Evolutionary conservation across 106 monocot species (phyloP), one percentile per base, ranked within the genome.

Genomic region (Gastrodia elata): DNA sequence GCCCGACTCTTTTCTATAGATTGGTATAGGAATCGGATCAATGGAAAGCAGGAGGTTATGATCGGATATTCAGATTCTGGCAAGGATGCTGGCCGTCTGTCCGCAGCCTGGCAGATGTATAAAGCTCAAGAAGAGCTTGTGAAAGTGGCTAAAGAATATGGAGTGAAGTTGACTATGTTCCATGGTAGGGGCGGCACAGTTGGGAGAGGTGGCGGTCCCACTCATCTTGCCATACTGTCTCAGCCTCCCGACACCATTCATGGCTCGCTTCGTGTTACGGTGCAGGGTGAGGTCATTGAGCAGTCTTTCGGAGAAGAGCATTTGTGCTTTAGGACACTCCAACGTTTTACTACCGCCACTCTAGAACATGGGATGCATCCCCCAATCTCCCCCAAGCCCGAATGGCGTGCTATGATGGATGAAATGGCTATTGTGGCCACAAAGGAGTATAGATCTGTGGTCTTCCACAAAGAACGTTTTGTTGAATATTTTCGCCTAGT

Each of bases 311-410:
- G 96, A 15, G 96, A 96, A 77, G 96, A 96, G 77, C 92, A 90
- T 71, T 73, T 96, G 68, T 96, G 96, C 82, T 96, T 92, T 64
- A 80, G 92, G 64, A 97, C 96, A 27, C 90, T 97, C 10, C 92
- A 97, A 77, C 89, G 96, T 43, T 97, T 82, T 74, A 92, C 88
- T 33, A 89, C 92, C 76, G 92, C 96, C 58, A 96, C 96, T 34
- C 82, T 96, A 59, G 96, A 96, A 75, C 96, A 96, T 78, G 96
- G 96, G 2, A 96, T 96, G 96, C 85, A 81, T 42, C 92, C 92
- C 2, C 96, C 92, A 20, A 79, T 90, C 70, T 84, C 96, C 36
- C 92, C 96, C 33, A 97, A 97, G 75, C 88, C 92, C 24, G 96
- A 92, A 75, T 97, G 96, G 96, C 84, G 90, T 48, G 88, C 77